Conservation (phyloP, 1,284 basidiomycete genomes). For the Moesziomyces parantarcticus region DNA sequence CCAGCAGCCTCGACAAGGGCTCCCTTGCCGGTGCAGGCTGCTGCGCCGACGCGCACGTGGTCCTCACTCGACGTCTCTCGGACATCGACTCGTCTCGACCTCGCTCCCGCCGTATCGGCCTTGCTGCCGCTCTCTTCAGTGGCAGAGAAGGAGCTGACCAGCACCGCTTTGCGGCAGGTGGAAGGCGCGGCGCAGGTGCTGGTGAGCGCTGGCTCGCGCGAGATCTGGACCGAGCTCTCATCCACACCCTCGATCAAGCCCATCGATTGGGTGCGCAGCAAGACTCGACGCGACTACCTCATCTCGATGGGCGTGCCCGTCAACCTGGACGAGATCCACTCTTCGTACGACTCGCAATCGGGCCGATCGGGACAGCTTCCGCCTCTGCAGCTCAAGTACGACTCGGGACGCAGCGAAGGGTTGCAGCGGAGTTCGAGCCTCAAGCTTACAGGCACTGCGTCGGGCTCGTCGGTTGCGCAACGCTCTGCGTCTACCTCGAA, state of each 20-base stretch:
- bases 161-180: conserved; percentile 46
- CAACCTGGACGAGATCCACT: conserved; percentile 64
- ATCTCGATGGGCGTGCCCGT: conserved; percentile 65
- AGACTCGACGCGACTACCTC: conserved; percentile 58
- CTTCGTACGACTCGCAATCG: conserved; percentile 26
- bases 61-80: conserved; percentile 25
- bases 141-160: conserved; percentile 30
- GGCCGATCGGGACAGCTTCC: conserved; percentile 39
- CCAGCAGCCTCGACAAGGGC: not conserved
- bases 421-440: conserved; percentile 33
- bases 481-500: conserved; percentile 35
- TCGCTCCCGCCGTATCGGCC: conserved; percentile 17
- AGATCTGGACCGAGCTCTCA: conserved; percentile 30
- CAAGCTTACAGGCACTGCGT: conserved; percentile 7
- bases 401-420: not conserved
- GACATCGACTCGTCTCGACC: conserved; percentile 20
- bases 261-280: conserved; percentile 61
- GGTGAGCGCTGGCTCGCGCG: conserved; percentile 38
- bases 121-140: conserved; percentile 31
- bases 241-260: conserved; percentile 47
- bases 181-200: conserved; percentile 56
- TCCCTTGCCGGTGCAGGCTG: not conserved
- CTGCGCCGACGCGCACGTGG: conserved; percentile 23
- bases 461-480: conserved; percentile 13
- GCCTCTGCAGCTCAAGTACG: conserved; percentile 56